These are phyloP conservation scores for Acer campestre DNA, from an alignment of 345 rosid species.

Conservation along the genomic window DNA sequence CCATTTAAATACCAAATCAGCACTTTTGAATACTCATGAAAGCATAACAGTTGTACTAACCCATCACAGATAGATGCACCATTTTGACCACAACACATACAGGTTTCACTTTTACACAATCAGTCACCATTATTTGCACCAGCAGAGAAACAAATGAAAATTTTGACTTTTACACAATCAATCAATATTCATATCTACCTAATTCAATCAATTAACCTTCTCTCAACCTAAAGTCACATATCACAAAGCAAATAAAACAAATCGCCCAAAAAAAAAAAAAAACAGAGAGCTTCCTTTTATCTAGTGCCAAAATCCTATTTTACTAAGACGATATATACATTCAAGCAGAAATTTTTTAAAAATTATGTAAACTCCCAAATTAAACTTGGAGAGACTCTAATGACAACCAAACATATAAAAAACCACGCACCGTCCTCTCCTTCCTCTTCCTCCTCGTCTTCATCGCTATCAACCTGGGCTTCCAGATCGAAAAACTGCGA, in stretches of 20 bases:
- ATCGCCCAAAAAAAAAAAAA: not conserved
- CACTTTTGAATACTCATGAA: not conserved
- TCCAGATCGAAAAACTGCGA: conserved; percentile 59
- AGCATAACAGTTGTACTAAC: not conserved
- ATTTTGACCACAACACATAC: not conserved
- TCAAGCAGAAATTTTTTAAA: too few relatives aligned
- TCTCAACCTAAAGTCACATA: not conserved
- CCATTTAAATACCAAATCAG: not conserved
- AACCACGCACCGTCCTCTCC: conserved; percentile 70
- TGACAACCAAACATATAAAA: too few relatives aligned
- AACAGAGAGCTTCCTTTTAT: not conserved
- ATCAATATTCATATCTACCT: not conserved
- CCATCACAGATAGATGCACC: not conserved
- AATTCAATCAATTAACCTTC: not conserved
- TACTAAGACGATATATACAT: too few relatives aligned
- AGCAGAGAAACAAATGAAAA: too few relatives aligned
- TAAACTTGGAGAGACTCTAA: too few relatives aligned
- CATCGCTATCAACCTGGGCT: conserved; percentile 83
- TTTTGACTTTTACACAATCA: not conserved
- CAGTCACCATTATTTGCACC: too few relatives aligned
- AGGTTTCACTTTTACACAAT: not conserved
- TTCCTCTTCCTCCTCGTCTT: conserved; percentile 87
- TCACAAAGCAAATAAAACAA: not conserved
- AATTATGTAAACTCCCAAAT: too few relatives aligned
- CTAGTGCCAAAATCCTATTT: too few relatives aligned